Evolutionary conservation across 306 rosid species (phyloP).

Genomic region (Citrullus amarus): DNA sequence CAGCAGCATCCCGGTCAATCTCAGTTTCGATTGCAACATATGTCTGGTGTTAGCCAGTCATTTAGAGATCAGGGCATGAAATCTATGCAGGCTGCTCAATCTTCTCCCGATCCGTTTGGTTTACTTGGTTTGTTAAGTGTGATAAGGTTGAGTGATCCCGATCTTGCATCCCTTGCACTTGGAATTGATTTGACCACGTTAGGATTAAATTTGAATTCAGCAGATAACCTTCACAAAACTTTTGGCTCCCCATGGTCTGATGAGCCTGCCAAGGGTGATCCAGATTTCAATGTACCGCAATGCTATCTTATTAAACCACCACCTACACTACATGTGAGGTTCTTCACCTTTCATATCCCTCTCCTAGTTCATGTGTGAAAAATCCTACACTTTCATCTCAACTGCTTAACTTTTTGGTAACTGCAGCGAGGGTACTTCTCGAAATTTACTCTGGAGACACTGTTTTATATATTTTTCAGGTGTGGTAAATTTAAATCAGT

Average conservation of each 20-base stretch:
- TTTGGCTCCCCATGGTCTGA: conserved; percentile 99
- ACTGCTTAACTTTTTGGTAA: not conserved
- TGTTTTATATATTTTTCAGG: conserved; percentile 97
- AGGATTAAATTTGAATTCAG: conserved; percentile 85
- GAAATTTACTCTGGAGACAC: conserved; percentile 61
- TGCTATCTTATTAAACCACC: conserved; percentile 78
- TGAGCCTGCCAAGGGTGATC: conserved; percentile 91
- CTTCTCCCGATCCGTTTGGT: conserved; percentile 75
- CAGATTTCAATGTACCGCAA: conserved; percentile 75
- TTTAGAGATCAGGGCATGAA: conserved; percentile 79
- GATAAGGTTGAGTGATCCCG: conserved; percentile 87
- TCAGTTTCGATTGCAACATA: conserved; percentile 80
- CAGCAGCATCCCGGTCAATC: conserved; percentile 80
- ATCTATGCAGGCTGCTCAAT: conserved; percentile 48
- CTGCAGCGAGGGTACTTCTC: conserved; percentile 72
- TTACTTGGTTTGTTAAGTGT: conserved; percentile 89
- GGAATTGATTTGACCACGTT: conserved; percentile 92
- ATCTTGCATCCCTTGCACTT: conserved; percentile 84
- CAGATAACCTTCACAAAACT: conserved; percentile 90
- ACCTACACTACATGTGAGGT: conserved; percentile 67
- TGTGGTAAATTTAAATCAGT: conserved; percentile 15
- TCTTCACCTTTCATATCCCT: not conserved
- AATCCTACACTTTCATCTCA: not conserved
- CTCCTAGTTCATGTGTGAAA: not conserved
- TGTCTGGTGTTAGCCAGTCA: conserved; percentile 64